Percentiles rank a stretch among this genome's conserved stretches.
phyloP scores from a whole-genome alignment of 1,284 basidiomycete species.

The Phylloboletellus chloephorus region DNA sequence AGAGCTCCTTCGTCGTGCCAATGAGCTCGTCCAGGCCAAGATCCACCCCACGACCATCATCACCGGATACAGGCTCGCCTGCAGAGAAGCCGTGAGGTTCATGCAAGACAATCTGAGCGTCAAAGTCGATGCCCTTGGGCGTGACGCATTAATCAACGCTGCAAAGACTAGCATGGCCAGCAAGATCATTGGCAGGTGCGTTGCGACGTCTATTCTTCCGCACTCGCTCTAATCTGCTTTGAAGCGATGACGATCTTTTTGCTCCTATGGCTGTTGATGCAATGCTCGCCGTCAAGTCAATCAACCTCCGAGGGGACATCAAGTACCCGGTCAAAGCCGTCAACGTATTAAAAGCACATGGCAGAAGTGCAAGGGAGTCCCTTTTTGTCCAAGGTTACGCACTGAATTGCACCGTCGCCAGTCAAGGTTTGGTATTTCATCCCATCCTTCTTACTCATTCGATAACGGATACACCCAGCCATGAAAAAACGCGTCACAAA shows the following conservation, averaged over 20 bases:
- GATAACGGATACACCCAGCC: constrained; percentile 44
- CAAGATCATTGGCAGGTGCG: constrained; percentile 93
- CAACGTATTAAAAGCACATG: constrained; percentile 98
- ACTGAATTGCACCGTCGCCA: constrained; percentile 97
- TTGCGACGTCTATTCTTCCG: constrained; percentile 5
- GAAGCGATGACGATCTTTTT: constrained; percentile 95
- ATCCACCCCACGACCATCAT: constrained; percentile 99
- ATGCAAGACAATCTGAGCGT: constrained; percentile 97
- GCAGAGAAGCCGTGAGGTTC: constrained; percentile 96
- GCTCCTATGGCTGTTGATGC: constrained; percentile 98
- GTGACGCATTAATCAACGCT: constrained; percentile 91
- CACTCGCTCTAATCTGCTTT: constrained; percentile 8
- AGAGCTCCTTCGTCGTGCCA: constrained; percentile 91
- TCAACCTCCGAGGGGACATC: constrained; percentile 91
- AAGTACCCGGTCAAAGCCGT: constrained; percentile 99
- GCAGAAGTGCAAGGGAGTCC: constrained; percentile 92
- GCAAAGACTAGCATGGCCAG: constrained; percentile 99
- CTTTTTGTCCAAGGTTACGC: constrained; percentile 96
- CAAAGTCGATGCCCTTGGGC: constrained; percentile 88
- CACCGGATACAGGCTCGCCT: constrained; percentile 95
- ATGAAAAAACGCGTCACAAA: constrained; percentile 95
- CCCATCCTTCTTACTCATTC: neutral
- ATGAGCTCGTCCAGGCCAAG: constrained; percentile 97
- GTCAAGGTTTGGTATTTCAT: constrained; percentile 65
- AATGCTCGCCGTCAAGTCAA: constrained; percentile 95